Evolutionary conservation across 2,329 filamentous ascomycete genomes (phyloP).

Genomic region (Cercospora berteroae): DNA sequence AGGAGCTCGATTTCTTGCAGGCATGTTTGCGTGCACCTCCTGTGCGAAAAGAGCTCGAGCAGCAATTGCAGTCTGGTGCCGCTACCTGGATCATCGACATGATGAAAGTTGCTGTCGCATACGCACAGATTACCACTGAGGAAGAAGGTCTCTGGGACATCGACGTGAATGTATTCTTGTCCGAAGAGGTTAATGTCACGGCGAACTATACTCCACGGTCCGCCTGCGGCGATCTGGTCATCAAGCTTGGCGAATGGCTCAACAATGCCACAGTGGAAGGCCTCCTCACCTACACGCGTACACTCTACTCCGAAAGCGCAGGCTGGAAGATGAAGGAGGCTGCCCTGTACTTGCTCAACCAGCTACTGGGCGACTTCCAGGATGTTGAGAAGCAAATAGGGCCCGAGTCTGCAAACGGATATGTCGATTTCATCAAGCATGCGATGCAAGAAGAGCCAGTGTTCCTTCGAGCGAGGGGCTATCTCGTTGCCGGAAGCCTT

Average conservation of each 20-base stretch:
- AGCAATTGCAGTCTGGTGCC: conserved; percentile 65
- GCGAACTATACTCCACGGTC: conserved; percentile 95
- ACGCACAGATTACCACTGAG: conserved; percentile 85
- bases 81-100: conserved; percentile 83
- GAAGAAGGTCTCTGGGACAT: conserved; percentile 96
- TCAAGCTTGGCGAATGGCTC: conserved; percentile 91
- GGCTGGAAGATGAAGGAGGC: conserved; percentile 73
- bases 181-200: conserved; percentile 90
- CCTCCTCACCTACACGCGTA: conserved; percentile 72
- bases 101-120: conserved; percentile 79
- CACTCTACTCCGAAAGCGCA: conserved; percentile 60
- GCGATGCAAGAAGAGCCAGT: conserved; percentile 69
- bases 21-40: conserved; percentile 83
- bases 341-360: conserved; percentile 79
- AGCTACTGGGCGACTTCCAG: conserved; percentile 77
- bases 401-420: conserved; percentile 66
- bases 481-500: conserved; percentile 78
- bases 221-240: conserved; percentile 85
- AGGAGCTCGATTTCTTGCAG: conserved; percentile 93
- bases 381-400: conserved; percentile 73
- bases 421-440: conserved; percentile 76
- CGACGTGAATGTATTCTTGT: conserved; percentile 91
- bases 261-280: conserved; percentile 72
- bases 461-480: conserved; percentile 81
- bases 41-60: conserved; percentile 84